Base-by-base conservation (phyloP, 2,329 filamentous ascomycete species). In the Cladosporium oxysporum region DNA sequence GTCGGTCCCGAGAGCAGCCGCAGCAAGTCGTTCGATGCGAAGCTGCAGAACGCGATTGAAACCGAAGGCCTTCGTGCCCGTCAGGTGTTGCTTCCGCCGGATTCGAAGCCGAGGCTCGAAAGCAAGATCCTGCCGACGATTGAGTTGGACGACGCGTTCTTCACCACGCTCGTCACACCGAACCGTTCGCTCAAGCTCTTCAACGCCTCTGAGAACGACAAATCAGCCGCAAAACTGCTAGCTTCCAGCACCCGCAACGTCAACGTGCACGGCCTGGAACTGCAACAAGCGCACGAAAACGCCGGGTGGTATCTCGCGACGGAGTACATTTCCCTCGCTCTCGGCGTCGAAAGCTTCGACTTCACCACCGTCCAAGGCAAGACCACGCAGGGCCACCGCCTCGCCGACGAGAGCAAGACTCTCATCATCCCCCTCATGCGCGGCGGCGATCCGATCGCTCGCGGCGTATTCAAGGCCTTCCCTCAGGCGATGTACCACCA, bases 351-450 rank as follows among this genome's bases (percentile, higher is more conserved):
- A 64, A 68, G 79, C 10, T 81, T 79, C 69, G 2, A 65, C 0
- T 85, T 88, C 16, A 65, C 68, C 0, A 84, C 88, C 66, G 85
- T 88, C 0, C 83, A 86, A 66, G 26, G n/a, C 21, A n/a, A 59
- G 12, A 28, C 12, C 18, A 58, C 35, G 33, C 53, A 29, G 0
- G 86, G 86, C 0, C 77, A 83, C 70, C 80, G 76, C 6, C 76
- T 89, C 1, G 65, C 52, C 0, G 29, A 82, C 62, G 86, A 89
- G 71, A 8, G 75, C 1, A 62, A 76, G 10, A 89, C 85, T 0
- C 66, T 79, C 0, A 88, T 90, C 57, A 76, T 89, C 0, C 79
- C 86, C 0, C 68, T 89, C n/a, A 89, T 90, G 86, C 84, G 86
- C 10, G 86, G 84, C 1, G 87, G 87, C 10, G 86, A 88, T 68